These are phyloP conservation scores for Penicillium sp. DNA, from an alignment of 2,329 filamentous ascomycete genomes.

Conservation along the genomic window DNA sequence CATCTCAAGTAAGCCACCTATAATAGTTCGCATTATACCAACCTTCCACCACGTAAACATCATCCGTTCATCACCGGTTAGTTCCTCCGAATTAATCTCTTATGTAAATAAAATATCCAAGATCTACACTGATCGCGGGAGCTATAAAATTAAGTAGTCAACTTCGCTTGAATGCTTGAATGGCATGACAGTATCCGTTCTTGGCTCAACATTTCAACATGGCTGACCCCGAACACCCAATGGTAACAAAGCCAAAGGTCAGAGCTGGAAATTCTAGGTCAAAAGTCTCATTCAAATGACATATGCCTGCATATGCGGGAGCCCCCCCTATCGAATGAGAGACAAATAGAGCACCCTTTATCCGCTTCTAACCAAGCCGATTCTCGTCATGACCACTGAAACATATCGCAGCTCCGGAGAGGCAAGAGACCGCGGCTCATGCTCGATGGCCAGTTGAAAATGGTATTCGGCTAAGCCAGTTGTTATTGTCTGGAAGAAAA, in stretches of 20 bases:
- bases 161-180: neutral
- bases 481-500: no score
- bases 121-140: neutral
- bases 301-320: neutral
- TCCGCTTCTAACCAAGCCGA: no score
- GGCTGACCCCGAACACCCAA: neutral
- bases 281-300: neutral
- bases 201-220: neutral
- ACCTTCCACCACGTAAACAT: slow-evolving; percentile 1
- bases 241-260: neutral
- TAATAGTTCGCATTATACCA: slow-evolving; percentile 6
- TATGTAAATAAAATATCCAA: neutral
- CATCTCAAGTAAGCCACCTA: slow-evolving; percentile 1
- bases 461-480: no score
- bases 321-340: neutral
- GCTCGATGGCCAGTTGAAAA: no score
- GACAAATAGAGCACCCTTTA: neutral
- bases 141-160: neutral
- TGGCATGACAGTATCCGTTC: neutral
- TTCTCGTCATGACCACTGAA: no score
- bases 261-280: neutral
- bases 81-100: neutral
- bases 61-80: neutral
- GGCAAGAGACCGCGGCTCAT: no score
- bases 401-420: no score